phyloP scores from a whole-genome alignment of 805 yeast species.

The Metschnikowia orientalis region DNA sequence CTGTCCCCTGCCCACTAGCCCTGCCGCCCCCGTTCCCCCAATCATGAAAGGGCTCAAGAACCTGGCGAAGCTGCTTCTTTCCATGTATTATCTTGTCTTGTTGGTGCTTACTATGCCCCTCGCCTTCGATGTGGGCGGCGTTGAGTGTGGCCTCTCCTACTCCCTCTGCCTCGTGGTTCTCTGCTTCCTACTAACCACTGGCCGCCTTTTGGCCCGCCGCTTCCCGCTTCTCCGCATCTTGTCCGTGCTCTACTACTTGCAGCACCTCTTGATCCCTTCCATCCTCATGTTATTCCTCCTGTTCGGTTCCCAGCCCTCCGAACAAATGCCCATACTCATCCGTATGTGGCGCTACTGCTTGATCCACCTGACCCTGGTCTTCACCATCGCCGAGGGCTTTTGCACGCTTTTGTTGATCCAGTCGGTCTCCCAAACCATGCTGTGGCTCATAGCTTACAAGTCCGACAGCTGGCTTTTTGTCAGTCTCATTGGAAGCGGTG shows the following conservation, averaged over 20 bases:
- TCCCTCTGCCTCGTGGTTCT: slow-evolving; percentile 56
- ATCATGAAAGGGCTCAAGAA: slow-evolving; percentile 12
- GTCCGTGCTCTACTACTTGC: slow-evolving; percentile 63
- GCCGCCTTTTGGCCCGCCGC: slow-evolving; percentile 51
- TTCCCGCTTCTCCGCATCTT: slow-evolving; percentile 42
- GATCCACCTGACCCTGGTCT: slow-evolving; percentile 80
- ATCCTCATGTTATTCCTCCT: slow-evolving; percentile 61
- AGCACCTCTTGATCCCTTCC: slow-evolving; percentile 80
- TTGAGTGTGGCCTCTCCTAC: slow-evolving; percentile 82
- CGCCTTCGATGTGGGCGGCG: slow-evolving; percentile 92
- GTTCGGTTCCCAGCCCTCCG: slow-evolving; percentile 14
- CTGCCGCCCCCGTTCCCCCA: background rate
- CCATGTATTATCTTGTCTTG: slow-evolving; percentile 50
- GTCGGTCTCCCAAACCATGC: slow-evolving; percentile 78
- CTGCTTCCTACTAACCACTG: slow-evolving; percentile 69
- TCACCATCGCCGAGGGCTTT: slow-evolving; percentile 87
- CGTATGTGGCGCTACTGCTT: slow-evolving; percentile 67
- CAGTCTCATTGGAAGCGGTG: slow-evolving; percentile 66
- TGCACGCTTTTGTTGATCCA: slow-evolving; percentile 90
- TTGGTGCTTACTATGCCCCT: slow-evolving; percentile 82
- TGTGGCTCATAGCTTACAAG: slow-evolving; percentile 56
- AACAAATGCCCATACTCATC: slow-evolving; percentile 1
- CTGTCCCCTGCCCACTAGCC: background rate
- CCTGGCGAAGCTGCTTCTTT: slow-evolving; percentile 14
- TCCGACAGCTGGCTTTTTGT: slow-evolving; percentile 79